These are phyloP conservation scores for Sporothrix protearum DNA, from an alignment of 2,329 filamentous ascomycete species.

Conservation along the genomic window DNA sequence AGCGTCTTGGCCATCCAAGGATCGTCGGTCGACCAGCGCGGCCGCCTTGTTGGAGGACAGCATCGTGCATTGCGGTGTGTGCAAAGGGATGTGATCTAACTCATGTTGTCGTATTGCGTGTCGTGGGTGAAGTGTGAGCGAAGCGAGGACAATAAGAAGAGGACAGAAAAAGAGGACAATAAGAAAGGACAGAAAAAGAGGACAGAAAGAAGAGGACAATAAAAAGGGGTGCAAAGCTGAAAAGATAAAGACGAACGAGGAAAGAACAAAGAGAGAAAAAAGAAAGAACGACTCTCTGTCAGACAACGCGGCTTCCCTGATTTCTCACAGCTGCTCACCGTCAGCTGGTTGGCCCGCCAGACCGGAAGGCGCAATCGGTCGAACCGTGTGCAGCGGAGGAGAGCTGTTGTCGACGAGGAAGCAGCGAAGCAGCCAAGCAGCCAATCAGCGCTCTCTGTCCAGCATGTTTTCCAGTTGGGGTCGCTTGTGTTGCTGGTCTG, in stretches of 20 bases:
- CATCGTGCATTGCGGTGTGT: slow-evolving; percentile 1
- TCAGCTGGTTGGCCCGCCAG: neutral
- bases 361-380: slow-evolving; percentile 8
- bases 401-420: neutral
- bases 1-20: neutral
- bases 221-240: too few species aligned
- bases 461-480: neutral
- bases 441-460: neutral
- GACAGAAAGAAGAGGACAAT: neutral
- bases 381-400: neutral
- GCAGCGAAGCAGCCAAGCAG: neutral
- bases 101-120: neutral
- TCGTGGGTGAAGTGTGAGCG: neutral
- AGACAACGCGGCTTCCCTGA: neutral
- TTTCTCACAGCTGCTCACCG: neutral
- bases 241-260: too few species aligned
- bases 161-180: neutral
- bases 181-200: neutral
- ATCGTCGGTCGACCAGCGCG: neutral
- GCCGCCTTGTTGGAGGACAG: neutral
- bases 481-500: neutral
- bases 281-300: neutral
- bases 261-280: neutral
- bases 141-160: neutral
- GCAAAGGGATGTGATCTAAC: neutral